Base-by-base conservation (phyloP, 2,329 filamentous ascomycete species). In the Stromatinia cepivora region DNA sequence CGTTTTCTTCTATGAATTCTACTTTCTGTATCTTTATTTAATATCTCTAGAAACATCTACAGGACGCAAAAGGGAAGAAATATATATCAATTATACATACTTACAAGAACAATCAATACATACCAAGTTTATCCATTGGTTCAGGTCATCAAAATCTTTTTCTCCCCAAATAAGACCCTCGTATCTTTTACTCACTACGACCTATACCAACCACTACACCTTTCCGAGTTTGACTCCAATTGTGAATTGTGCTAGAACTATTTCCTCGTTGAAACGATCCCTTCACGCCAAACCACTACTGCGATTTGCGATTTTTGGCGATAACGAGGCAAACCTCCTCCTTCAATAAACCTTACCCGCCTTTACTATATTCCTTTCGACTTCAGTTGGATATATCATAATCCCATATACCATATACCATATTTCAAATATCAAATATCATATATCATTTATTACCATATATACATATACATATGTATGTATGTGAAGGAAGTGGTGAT, bases 261-360 rank as follows among this genome's bases (percentile, higher is more conserved):
- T 17, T 22, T 39, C 56, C 56, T 39, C 34, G 13, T 58, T 58
- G 34, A 39, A 39, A 58, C 34, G n/a, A 25, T 39, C 54, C 56
- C 56, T 58, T 45, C 36, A 42, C n/a, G 36, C 56, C 54, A 58
- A 39, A 25, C 22, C 34, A 58, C 34, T 39, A 56, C 31, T 57
- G 54, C 34, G 54, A 57, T 57, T 58, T 39, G 56, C 56, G 34
- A 58, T 39, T 25, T 56, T 57, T 58, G 34, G 56, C 56, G 56
- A 61, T 61, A 61, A 61, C 58, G 25, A 61, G 39, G 42, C 58
- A 61, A 61, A n/a, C 17, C 56, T 46, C 36, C 56, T 58, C 22
- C 58, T 61, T 11, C 58, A n/a, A 31, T 25, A 56, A 22, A 36
- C 39, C 39, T 42, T 42, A 28, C 58, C 58, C 39, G 28, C 58